Evolutionary conservation across 2,329 filamentous ascomycete genomes (phyloP).

Genomic region (Calonectria pseudoturangicola): DNA sequence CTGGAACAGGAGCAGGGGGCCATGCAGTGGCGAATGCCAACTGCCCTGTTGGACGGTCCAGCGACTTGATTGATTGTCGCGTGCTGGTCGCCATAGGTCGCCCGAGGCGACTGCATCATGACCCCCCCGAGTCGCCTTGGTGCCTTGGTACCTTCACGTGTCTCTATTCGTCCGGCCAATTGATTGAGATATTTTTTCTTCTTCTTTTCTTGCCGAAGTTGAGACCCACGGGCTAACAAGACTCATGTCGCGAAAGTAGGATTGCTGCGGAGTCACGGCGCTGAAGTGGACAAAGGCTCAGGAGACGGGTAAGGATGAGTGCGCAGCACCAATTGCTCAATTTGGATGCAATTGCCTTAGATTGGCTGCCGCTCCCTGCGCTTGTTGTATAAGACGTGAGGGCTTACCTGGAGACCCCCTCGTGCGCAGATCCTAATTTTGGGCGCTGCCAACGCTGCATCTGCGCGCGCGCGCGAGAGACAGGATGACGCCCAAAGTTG

Average conservation of each 20-base stretch:
- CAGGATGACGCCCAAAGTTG: not conserved
- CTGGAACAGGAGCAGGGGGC: conserved; percentile 49
- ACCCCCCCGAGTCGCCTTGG: conserved; percentile 30
- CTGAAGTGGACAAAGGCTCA: conserved; percentile 24
- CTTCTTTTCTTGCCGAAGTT: not conserved
- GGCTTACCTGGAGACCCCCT: not conserved
- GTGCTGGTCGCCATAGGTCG: conserved; percentile 27
- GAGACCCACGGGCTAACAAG: not conserved
- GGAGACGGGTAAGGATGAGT: not conserved
- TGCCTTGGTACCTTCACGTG: conserved; percentile 32
- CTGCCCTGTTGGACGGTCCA: conserved; percentile 6
- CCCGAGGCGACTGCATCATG: conserved; percentile 35
- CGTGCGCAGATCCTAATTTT: conserved; percentile 13
- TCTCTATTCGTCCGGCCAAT: conserved; percentile 16
- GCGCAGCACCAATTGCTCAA: not conserved
- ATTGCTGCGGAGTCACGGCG: not conserved
- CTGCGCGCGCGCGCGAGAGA: not conserved
- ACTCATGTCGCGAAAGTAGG: not conserved
- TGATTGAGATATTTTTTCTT: conserved; percentile 18
- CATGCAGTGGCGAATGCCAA: conserved; percentile 17
- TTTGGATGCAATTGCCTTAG: not conserved
- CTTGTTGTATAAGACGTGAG: not conserved
- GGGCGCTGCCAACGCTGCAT: not conserved
- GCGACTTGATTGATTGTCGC: conserved; percentile 8
- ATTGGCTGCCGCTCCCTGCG: not conserved